Evolutionary conservation across 805 yeast genomes (phyloP).

Genomic region (Candida peoriensis): DNA sequence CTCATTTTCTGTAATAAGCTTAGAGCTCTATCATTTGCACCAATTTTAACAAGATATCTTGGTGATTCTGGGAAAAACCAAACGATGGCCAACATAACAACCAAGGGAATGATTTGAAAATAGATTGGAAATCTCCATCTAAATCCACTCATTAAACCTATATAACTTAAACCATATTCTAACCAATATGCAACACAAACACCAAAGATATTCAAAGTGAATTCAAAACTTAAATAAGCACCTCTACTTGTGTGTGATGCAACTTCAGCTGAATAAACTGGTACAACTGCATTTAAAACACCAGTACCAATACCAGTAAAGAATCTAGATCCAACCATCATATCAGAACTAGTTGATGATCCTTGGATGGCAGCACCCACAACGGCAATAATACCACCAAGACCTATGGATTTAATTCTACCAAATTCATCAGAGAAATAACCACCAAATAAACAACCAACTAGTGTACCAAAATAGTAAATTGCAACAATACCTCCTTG

Average conservation of each 20-base stretch:
- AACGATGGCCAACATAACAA: conserved; percentile 1
- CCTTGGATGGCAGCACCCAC: conserved; percentile 4
- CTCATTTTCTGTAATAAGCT: conserved; percentile 1
- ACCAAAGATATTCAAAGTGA: conserved; percentile 4
- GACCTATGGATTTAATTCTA: conserved; percentile 3
- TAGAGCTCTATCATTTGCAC: not conserved
- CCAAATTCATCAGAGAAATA: conserved; percentile 6
- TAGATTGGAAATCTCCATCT: conserved; percentile 6
- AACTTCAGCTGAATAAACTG: conserved; percentile 3
- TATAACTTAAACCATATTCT: conserved; percentile 3
- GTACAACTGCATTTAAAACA: conserved; percentile 3
- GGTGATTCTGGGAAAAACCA: conserved; percentile 3
- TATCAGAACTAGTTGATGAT: not conserved
- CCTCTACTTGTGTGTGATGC: conserved; percentile 4
- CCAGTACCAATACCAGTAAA: conserved; percentile 5
- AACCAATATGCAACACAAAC: conserved; percentile 4
- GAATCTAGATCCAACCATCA: conserved; percentile 5
- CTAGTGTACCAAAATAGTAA: conserved; percentile 3
- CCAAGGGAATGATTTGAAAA: conserved; percentile 2
- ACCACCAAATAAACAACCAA: conserved; percentile 5
- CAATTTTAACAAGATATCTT: not conserved
- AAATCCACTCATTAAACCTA: conserved; percentile 3
- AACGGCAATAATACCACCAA: conserved; percentile 1
- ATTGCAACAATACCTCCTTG: conserved; percentile 5
- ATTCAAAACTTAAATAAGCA: conserved; percentile 3